These are phyloP conservation scores for Corymbia maculata DNA, from an alignment of 345 rosid genomes.

Conservation along the genomic window DNA sequence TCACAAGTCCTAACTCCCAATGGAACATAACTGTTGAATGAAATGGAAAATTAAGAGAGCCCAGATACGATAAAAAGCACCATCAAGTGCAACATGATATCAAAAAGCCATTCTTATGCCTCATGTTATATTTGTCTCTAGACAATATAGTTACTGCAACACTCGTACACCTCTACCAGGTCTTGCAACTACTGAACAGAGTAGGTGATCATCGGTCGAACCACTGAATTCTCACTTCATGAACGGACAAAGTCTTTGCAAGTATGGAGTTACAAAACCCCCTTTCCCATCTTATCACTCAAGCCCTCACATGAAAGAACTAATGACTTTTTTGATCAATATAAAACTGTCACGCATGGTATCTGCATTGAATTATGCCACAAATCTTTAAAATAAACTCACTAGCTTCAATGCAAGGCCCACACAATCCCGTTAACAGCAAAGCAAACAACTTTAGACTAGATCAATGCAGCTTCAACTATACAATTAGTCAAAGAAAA, in stretches of 20 bases:
- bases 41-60: neutral
- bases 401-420: neutral
- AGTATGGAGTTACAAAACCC: neutral
- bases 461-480: neutral
- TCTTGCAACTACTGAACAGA: neutral
- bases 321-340: rapidly evolving
- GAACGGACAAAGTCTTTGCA: neutral
- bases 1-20: neutral
- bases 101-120: neutral
- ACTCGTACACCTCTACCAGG: neutral
- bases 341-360: neutral
- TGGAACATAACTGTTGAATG: neutral
- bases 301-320: neutral
- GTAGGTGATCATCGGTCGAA: neutral
- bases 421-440: neutral
- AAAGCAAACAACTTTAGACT: neutral
- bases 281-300: neutral
- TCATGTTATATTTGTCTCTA: neutral
- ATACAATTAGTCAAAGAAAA: neutral
- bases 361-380: neutral
- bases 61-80: neutral
- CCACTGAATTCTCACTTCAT: neutral
- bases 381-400: no score
- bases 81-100: neutral
- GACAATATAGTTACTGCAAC: neutral